Evolutionary conservation across 805 yeast genomes (phyloP).

Genomic region (Candida chauliodis): DNA sequence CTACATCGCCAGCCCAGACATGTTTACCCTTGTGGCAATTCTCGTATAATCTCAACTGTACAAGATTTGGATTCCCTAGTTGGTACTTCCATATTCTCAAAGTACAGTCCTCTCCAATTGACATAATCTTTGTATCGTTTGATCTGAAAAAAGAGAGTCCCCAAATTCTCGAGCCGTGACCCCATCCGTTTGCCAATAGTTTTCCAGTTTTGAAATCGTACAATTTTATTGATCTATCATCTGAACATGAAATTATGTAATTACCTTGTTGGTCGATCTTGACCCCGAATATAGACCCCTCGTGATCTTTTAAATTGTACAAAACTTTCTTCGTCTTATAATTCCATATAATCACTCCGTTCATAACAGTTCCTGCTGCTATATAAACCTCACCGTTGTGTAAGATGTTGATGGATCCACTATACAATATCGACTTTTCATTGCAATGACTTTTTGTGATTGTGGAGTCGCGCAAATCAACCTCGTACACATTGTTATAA

Average conservation of each 20-base stretch:
- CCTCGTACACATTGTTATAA: constrained; percentile 59
- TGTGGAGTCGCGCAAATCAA: constrained; percentile 14
- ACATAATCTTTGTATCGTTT: constrained; percentile 42
- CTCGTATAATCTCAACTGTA: constrained; percentile 46
- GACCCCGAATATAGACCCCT: constrained; percentile 88
- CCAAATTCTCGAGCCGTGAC: constrained; percentile 96
- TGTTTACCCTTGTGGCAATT: constrained; percentile 80
- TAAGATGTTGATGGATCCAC: constrained; percentile 66
- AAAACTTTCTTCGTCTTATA: constrained; percentile 38
- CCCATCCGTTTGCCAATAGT: constrained; percentile 83
- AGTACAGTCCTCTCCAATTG: constrained; percentile 82
- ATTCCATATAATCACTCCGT: constrained; percentile 82
- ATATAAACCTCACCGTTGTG: constrained; percentile 43
- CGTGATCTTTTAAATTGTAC: constrained; percentile 68
- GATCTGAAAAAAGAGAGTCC: constrained; percentile 52
- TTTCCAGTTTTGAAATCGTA: constrained; percentile 62
- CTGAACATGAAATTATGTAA: constrained; percentile 78
- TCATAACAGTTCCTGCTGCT: constrained; percentile 92
- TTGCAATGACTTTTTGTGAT: constrained; percentile 44
- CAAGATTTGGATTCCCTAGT: constrained; percentile 23
- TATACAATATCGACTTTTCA: constrained; percentile 81
- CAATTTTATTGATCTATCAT: constrained; percentile 82
- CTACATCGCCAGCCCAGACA: constrained; percentile 75
- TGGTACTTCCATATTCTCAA: constrained; percentile 69
- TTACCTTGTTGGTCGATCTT: constrained; percentile 53